Evolutionary conservation across 2,329 filamentous ascomycete species (phyloP).

Genomic region (Trichothecium roseum): DNA sequence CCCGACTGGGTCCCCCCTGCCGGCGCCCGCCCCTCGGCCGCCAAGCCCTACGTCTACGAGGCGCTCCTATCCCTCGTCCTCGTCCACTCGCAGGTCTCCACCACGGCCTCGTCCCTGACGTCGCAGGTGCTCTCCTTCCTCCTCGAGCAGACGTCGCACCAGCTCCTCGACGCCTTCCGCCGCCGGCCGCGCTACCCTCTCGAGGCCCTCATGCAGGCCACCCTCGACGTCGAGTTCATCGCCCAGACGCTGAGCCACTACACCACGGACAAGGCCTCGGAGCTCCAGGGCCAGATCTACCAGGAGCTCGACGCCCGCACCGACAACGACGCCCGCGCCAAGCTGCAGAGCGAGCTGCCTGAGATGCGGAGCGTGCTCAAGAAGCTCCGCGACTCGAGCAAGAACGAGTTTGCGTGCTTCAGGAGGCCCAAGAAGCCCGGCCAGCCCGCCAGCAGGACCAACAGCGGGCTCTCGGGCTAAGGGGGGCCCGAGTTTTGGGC

Average conservation of each 20-base stretch:
- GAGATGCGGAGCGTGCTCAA: conserved; percentile 86
- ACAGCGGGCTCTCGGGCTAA: conserved; percentile 20
- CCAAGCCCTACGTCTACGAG: conserved; percentile 82
- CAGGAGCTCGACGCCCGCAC: conserved; percentile 82
- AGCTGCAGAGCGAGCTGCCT: conserved; percentile 76
- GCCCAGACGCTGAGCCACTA: conserved; percentile 88
- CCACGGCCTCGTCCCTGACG: conserved; percentile 66
- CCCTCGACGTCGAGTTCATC: conserved; percentile 92
- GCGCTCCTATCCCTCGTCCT: conserved; percentile 77
- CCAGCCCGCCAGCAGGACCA: conserved; percentile 18
- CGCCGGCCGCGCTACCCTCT: conserved; percentile 60
- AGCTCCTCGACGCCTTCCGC: conserved; percentile 75
- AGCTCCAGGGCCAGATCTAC: conserved; percentile 84
- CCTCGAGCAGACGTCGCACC: conserved; percentile 68
- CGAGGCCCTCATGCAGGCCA: conserved; percentile 86
- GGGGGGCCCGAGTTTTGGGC: conserved; percentile 2
- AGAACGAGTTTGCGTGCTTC: conserved; percentile 82
- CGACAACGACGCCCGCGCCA: conserved; percentile 71
- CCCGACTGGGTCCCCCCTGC: conserved; percentile 59
- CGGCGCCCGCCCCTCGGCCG: conserved; percentile 54
- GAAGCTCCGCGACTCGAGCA: conserved; percentile 67
- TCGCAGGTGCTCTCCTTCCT: conserved; percentile 75
- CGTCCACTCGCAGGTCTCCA: conserved; percentile 82
- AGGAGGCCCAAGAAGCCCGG: conserved; percentile 47
- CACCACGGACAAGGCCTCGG: conserved; percentile 70